Percentiles rank a stretch among this genome's conserved stretches.
These are phyloP conservation scores for Solanum pinnatisectum DNA, from an alignment of 257 asterid species.

Conservation along the genomic window DNA sequence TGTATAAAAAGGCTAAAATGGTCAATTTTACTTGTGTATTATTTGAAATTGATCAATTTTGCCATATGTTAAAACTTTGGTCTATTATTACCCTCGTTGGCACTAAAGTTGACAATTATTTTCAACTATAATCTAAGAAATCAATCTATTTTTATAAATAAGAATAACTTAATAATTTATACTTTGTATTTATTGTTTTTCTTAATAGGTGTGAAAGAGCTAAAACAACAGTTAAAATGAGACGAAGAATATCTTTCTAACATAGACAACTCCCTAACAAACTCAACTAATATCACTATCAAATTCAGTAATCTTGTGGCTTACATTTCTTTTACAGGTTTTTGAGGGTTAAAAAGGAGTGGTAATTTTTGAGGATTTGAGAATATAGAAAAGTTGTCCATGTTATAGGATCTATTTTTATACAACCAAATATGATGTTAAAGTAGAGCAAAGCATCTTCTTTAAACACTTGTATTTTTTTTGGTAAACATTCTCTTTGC, in stretches of 20 bases:
- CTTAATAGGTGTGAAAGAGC: not conserved
- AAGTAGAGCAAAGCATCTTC: conserved; percentile 22
- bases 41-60: not conserved
- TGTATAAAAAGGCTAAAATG: not conserved
- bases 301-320: not conserved
- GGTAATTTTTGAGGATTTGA: not conserved
- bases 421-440: conserved; percentile 8
- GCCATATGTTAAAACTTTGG: not conserved
- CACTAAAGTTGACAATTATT: not conserved
- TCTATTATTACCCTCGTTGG: not conserved
- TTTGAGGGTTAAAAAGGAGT: not conserved
- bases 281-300: not conserved
- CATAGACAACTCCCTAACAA: not conserved
- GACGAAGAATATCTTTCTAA: not conserved
- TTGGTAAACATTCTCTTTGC: conserved; percentile 43
- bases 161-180: not conserved
- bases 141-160: not conserved
- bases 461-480: conserved; percentile 3
- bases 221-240: not conserved
- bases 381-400: not conserved
- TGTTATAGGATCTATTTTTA: not conserved
- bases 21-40: not conserved
- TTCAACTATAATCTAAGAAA: not conserved
- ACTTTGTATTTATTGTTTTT: not conserved
- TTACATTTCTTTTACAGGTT: not conserved